Conservation (phyloP, 2,329 filamentous ascomycete genomes). For the Peltaster fructicola region DNA sequence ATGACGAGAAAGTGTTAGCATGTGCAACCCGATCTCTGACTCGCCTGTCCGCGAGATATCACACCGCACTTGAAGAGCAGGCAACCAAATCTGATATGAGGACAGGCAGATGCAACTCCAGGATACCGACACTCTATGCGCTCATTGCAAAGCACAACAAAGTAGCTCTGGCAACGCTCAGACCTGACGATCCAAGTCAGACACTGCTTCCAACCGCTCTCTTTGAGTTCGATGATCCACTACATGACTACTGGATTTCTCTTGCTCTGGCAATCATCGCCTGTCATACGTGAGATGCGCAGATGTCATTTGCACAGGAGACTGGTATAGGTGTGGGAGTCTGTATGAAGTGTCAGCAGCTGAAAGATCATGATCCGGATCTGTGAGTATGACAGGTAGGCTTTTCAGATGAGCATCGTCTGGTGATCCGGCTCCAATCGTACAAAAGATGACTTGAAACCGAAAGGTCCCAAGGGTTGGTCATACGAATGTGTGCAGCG, state of each 20-base stretch:
- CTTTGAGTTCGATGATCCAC: conserved; percentile 34
- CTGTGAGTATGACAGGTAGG: conserved; percentile 4
- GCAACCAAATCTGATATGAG: too few relatives aligned
- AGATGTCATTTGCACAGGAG: conserved; percentile 27
- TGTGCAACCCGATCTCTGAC: conserved; percentile 28
- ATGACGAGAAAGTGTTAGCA: conserved; percentile 21
- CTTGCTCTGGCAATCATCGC: conserved; percentile 39
- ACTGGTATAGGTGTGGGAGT: conserved; percentile 11
- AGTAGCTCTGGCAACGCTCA: conserved; percentile 34
- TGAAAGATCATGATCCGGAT: conserved; percentile 7
- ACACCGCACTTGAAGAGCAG: conserved; percentile 16
- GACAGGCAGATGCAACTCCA: too few relatives aligned
- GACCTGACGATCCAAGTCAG: conserved; percentile 21
- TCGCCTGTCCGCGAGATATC: conserved; percentile 26
- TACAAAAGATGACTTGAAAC: too few relatives aligned
- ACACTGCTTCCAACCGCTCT: conserved; percentile 24
- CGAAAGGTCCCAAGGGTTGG: too few relatives aligned
- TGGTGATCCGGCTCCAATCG: too few relatives aligned
- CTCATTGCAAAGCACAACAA: conserved; percentile 36
- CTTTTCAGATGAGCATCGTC: too few relatives aligned
- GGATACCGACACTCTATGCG: conserved; percentile 35
- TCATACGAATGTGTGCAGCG: too few relatives aligned
- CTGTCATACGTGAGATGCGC: conserved; percentile 34
- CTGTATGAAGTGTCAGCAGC: conserved; percentile 1
- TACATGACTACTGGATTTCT: conserved; percentile 43